Percentiles rank a stretch among this genome's conserved stretches.
phyloP scores from a whole-genome alignment of 495 filamentous ascomycete species.

The Hypomontagnella monticulosa region DNA sequence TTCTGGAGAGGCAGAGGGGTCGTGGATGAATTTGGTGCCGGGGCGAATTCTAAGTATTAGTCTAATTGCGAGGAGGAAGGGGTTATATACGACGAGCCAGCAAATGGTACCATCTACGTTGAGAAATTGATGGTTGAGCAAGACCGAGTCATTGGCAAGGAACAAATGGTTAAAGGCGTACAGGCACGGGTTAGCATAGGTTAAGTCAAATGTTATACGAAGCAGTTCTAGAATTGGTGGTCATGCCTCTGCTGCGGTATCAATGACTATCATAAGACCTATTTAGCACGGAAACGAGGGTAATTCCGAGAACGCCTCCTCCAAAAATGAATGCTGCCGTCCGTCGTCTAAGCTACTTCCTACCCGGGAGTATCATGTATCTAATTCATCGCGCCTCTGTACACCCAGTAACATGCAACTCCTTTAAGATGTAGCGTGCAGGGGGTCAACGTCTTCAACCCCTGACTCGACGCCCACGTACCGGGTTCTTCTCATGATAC shows the following conservation, averaged over 20 bases:
- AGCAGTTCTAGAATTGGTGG: slow-evolving; percentile 18
- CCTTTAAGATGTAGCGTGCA: slow-evolving; percentile 47
- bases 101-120: not conserved
- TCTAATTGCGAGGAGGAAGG: too few relatives aligned
- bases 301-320: slow-evolving; percentile 46
- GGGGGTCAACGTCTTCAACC: slow-evolving; percentile 63
- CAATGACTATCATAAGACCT: slow-evolving; percentile 39
- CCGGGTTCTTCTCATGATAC: slow-evolving; percentile 86
- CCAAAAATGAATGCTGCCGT: slow-evolving; percentile 37
- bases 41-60: not conserved
- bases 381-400: slow-evolving; percentile 17
- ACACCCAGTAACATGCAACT: not conserved
- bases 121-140: not conserved
- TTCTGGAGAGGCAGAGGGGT: slow-evolving; percentile 47
- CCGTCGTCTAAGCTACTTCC: slow-evolving; percentile 32
- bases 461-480: slow-evolving; percentile 63
- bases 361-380: slow-evolving; percentile 25
- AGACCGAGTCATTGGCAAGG: too few relatives aligned
- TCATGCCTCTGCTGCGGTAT: slow-evolving; percentile 36
- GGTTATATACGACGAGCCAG: not conserved
- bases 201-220: slow-evolving; percentile 1
- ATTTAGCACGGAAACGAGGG: slow-evolving; percentile 36
- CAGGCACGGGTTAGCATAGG: not conserved
- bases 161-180: not conserved
- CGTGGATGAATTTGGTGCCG: slow-evolving; percentile 10